These are phyloP conservation scores for Leptoxyphium fumago DNA, from an alignment of 2,329 filamentous ascomycete genomes.

Conservation along the genomic window DNA sequence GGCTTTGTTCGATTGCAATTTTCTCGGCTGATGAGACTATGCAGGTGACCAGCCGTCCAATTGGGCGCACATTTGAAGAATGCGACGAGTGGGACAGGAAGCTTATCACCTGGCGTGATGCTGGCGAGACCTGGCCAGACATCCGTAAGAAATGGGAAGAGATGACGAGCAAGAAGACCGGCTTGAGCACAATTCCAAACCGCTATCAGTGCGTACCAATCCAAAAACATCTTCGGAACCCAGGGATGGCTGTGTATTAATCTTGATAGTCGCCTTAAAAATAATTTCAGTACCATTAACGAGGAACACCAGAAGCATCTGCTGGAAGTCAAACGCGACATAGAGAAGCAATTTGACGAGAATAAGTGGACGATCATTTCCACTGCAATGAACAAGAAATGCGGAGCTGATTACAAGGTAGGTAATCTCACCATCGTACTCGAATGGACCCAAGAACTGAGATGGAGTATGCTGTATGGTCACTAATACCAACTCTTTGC, in stretches of 20 bases:
- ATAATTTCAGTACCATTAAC: constrained; percentile 23
- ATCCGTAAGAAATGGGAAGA: constrained; percentile 14
- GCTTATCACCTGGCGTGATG: constrained; percentile 15
- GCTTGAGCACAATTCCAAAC: constrained; percentile 22
- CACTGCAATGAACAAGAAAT: constrained; percentile 16
- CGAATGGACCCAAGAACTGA: background rate
- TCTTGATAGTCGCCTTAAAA: constrained; percentile 18
- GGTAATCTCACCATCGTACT: background rate
- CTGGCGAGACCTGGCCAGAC: constrained; percentile 11
- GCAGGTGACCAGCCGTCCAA: constrained; percentile 7
- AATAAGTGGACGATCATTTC: constrained; percentile 27
- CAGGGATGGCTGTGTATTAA: background rate
- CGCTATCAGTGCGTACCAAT: constrained; percentile 17
- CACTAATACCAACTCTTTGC: background rate
- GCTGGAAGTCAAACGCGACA: constrained; percentile 22
- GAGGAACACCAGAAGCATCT: constrained; percentile 22
- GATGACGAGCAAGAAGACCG: constrained; percentile 20
- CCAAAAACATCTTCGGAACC: background rate
- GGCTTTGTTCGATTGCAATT: too few relatives aligned
- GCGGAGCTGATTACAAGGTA: constrained; percentile 19
- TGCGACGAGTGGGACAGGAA: constrained; percentile 15
- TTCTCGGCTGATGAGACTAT: background rate
- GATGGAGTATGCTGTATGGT: background rate
- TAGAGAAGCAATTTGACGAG: constrained; percentile 25
- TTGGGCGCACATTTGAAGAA: constrained; percentile 13